Percentiles rank a stretch among this genome's conserved stretches.
phyloP scores from a whole-genome alignment of 352 stramenopile species.

The Pythium vanterpoolii region DNA sequence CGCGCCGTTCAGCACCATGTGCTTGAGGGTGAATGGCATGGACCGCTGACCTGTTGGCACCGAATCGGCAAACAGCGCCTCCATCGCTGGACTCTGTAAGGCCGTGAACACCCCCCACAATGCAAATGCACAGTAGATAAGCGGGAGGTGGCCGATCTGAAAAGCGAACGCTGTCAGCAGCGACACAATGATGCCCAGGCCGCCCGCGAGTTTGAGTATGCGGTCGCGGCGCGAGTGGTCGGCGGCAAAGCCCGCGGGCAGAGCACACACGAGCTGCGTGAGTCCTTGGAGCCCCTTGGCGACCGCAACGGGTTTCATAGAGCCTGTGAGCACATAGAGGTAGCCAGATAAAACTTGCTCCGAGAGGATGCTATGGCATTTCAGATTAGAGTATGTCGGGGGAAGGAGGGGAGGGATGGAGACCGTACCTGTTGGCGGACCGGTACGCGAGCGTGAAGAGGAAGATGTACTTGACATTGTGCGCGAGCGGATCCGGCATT shows the following conservation, averaged over 20 bases:
- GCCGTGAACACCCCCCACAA: constrained; percentile 82
- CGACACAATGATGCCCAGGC: constrained; percentile 35
- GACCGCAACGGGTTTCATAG: constrained; percentile 39
- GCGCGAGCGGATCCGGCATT: constrained; percentile 30
- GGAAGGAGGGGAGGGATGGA: neutral
- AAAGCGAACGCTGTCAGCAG: constrained; percentile 44
- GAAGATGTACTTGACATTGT: constrained; percentile 71
- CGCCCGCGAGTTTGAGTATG: constrained; percentile 37
- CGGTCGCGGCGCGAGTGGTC: constrained; percentile 54
- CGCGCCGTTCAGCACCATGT: constrained; percentile 52
- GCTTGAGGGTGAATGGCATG: constrained; percentile 74
- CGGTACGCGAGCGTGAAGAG: constrained; percentile 70
- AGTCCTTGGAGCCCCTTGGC: constrained; percentile 50
- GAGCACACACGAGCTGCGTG: constrained; percentile 44
- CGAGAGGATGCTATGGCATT: constrained; percentile 38
- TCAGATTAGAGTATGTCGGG: neutral
- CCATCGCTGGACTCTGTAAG: constrained; percentile 66
- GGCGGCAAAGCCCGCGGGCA: constrained; percentile 53
- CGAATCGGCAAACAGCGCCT: constrained; percentile 85
- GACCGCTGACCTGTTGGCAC: constrained; percentile 63
- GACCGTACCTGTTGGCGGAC: constrained; percentile 45
- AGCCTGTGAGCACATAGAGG: constrained; percentile 51
- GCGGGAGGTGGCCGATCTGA: constrained; percentile 33
- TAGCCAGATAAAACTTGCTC: constrained; percentile 61
- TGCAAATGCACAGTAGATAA: constrained; percentile 63